Evolutionary conservation across 768 basidiomycete genomes (phyloP).

Genomic region (Lactarius akahatsu): DNA sequence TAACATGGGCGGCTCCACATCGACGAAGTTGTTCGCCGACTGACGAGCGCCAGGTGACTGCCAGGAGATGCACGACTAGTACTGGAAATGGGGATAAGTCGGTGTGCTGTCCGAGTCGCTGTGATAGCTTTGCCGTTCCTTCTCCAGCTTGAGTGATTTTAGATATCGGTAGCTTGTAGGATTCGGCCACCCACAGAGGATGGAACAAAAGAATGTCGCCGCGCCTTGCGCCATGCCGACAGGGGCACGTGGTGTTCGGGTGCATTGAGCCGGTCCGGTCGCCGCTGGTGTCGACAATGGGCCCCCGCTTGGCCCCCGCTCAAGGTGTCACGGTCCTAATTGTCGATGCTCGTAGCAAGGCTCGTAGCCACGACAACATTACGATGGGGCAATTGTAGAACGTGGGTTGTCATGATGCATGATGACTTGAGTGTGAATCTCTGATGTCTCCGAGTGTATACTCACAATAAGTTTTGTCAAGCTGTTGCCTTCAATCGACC

Average conservation of each 20-base stretch:
- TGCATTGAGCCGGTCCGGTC: not conserved
- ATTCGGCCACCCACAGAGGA: not conserved
- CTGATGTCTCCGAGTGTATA: not conserved
- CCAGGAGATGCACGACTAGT: not conserved
- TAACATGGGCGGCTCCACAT: not conserved
- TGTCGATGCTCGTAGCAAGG: not conserved
- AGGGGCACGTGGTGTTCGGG: not conserved
- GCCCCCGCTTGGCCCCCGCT: not conserved
- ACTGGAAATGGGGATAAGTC: not conserved
- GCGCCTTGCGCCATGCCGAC: not conserved
- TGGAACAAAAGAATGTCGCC: not conserved
- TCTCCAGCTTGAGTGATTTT: not conserved
- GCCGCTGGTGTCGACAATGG: not conserved
- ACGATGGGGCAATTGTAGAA: not conserved
- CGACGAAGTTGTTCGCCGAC: not conserved
- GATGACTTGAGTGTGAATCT: not conserved
- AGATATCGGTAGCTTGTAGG: not conserved
- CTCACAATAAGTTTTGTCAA: not conserved
- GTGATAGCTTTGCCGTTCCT: not conserved
- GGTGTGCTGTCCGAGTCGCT: not conserved
- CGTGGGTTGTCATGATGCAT: not conserved
- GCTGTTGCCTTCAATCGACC: not conserved
- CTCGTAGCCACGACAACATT: not conserved
- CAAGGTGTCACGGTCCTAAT: no score
- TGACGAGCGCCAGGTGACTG: not conserved